Evolutionary conservation across 331 rosid species (phyloP), one percentile per base, ranked within the genome.

Genomic region (Rhamnella rubrinervis): DNA sequence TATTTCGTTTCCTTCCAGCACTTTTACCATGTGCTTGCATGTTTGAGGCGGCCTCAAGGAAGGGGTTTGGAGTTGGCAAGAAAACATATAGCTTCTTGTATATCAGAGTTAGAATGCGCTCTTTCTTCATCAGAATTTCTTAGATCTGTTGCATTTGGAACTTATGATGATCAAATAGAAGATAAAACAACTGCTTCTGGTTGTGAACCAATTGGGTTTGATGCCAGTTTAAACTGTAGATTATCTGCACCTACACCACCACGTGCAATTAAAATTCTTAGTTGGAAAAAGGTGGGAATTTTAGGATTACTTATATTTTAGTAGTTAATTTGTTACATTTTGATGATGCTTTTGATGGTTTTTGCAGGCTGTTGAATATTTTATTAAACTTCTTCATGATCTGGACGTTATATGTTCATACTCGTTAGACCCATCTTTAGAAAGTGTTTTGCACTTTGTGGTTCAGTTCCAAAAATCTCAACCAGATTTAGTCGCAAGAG

Each of bases 221-320:
- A 93, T 83, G 93, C 95, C 75, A 93, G 83, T 83, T 79, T 91
- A 81, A 91, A 91, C 68, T 79, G 85, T 81, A 87, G 98, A 80
- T 78, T 89, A 78, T 84, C 97, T 76, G 97, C 97, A 78, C 98
- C 98, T 59, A 91, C 96, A 58, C 97, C 98, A 21, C 98, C 98
- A 13, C 92, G 98, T 10, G 65, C 98, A 26, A 89, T 91, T 70
- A 85, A 85, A 82, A 71, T 93, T 68, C 85, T 87, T 64, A 81
- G 85, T 75, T 93, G 92, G 92, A 84, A 84, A 68, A 86, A 77
- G 87, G 98, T 81, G 64, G 72, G 84, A 71, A 73, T 68, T 61
- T 40, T 25, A 40, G 74, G 49, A 57, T 71, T 82, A 66, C 72
- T 73, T 58, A 46, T 18, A 38, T 23, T 64, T 26, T 71, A 58